phyloP scores from a whole-genome alignment of 129 eudicot genomes.

The Tagetes patula region DNA sequence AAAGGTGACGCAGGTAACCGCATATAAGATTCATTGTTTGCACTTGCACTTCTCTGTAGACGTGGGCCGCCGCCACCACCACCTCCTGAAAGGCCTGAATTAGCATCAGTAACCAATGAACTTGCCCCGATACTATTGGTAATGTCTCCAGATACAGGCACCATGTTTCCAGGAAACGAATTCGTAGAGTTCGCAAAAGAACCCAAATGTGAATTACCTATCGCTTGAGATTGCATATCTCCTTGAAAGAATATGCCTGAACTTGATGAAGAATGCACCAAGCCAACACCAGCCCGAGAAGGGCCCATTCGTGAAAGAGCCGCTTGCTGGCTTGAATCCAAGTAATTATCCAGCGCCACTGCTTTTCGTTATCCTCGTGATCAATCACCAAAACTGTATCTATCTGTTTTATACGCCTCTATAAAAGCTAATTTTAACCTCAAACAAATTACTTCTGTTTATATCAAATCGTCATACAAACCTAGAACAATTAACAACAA shows the following conservation, averaged over 20 bases:
- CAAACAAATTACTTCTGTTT: constrained; percentile 1
- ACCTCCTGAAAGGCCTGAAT: constrained; percentile 90
- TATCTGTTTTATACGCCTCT: constrained; percentile 6
- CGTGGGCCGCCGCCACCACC: constrained; percentile 62
- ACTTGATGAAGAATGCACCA: constrained; percentile 72
- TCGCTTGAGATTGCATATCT: constrained; percentile 60
- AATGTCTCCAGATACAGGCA: constrained; percentile 65
- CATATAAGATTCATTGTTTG: constrained; percentile 72
- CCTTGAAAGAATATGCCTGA: constrained; percentile 85
- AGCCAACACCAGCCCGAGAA: constrained; percentile 75
- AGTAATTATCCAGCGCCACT: constrained; percentile 73
- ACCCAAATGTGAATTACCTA: constrained; percentile 61
- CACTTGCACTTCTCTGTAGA: constrained; percentile 87
- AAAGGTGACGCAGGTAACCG: constrained; percentile 90
- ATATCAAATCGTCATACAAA: constrained; percentile 15
- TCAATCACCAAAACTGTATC: constrained; percentile 13
- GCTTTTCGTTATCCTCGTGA: constrained; percentile 13
- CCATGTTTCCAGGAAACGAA: constrained; percentile 53
- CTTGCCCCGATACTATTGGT: constrained; percentile 83
- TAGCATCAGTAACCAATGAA: constrained; percentile 93
- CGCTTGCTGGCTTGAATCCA: constrained; percentile 61
- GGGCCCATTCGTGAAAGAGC: constrained; percentile 71
- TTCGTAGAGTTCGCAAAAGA: constrained; percentile 65
- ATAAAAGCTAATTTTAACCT: constrained; percentile 18
- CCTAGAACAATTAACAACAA: constrained; percentile 19